Evolutionary conservation across 176 grass and related monocot genomes (phyloP), one percentile per base, ranked within the genome.

Genomic region (Themeda triandra): DNA sequence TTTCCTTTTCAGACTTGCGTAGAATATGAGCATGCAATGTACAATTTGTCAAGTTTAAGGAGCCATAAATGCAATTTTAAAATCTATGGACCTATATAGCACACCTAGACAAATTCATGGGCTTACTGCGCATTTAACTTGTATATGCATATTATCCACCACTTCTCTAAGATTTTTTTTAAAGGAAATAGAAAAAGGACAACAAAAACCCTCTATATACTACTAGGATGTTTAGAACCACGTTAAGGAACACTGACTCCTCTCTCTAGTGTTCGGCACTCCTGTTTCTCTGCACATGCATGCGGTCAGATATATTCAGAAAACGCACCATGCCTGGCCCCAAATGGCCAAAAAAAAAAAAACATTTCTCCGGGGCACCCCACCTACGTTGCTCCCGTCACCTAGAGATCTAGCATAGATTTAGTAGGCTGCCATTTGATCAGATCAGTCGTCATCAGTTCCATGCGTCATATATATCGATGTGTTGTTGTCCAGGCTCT

Each of bases 381-480:
- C 31, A 65, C 18, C n/a, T n/a, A 8, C 68, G 60, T 78, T 76
- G 76, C 85, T 85, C 69, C 77, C 77, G 82, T 90, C 91, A 87
- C 45, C 58, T 32, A 84, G 81, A n/a, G n/a, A n/a, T n/a, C n/a
- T n/a, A 89, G 75, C 33, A 49, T 79, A 85, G 84, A 87, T 77
- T 69, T 53, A 59, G 56, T 23, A 60, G 56, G 56, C 42, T 73
- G 54, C 31, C 58, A 66, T n/a, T n/a, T 80, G 68, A 15, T 44
- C 37, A 71, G 23, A 40, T 24, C 32, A 33, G 32, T 33, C 19
- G 51, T 56, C 51, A 56, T 56, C 69, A 23, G 28, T 21, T 13
- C 30, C 42, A 11, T 45, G 36, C 69, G 67, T 41, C 75, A 85
- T 85, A 25, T 51, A 63, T 63, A 56, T 56, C 36, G n/a, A 49